These are phyloP conservation scores for Teratosphaeria nubilosa DNA, from an alignment of 2,329 filamentous ascomycete species.

Conservation along the genomic window DNA sequence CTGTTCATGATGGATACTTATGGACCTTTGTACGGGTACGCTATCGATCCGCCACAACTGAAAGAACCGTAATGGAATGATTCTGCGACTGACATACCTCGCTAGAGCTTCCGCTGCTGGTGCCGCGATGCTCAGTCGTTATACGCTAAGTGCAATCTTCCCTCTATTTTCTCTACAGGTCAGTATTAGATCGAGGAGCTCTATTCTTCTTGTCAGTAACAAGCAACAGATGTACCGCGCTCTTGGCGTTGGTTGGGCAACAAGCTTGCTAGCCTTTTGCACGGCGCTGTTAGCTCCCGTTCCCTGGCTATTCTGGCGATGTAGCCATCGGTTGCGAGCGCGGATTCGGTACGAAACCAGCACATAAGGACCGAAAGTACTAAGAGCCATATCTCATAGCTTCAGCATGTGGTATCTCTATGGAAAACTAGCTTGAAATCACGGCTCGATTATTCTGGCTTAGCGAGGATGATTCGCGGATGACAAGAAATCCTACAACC, in stretches of 20 bases:
- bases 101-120: constrained; percentile 22
- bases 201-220: not conserved
- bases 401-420: not conserved
- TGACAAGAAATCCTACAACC: no score
- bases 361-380: not conserved
- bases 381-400: not conserved
- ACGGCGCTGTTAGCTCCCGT: constrained; percentile 22
- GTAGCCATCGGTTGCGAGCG: constrained; percentile 9
- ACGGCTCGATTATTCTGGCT: no score
- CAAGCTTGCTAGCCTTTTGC: constrained; percentile 29
- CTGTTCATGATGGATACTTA: constrained; percentile 34
- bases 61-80: not conserved
- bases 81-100: not conserved
- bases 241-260: constrained; percentile 33
- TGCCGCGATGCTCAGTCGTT: constrained; percentile 22
- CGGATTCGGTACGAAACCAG: constrained; percentile 17
- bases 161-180: constrained; percentile 28
- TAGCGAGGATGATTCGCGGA: no score
- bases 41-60: not conserved
- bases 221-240: constrained; percentile 26
- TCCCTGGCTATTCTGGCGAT: constrained; percentile 20
- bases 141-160: constrained; percentile 28
- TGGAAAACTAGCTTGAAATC: not conserved
- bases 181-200: not conserved
- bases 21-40: constrained; percentile 27